Percentiles rank a stretch among this genome's conserved stretches.
Conservation (phyloP, 164 flowering plant genomes). For the Kalanchoe fedtschenkoi region DNA sequence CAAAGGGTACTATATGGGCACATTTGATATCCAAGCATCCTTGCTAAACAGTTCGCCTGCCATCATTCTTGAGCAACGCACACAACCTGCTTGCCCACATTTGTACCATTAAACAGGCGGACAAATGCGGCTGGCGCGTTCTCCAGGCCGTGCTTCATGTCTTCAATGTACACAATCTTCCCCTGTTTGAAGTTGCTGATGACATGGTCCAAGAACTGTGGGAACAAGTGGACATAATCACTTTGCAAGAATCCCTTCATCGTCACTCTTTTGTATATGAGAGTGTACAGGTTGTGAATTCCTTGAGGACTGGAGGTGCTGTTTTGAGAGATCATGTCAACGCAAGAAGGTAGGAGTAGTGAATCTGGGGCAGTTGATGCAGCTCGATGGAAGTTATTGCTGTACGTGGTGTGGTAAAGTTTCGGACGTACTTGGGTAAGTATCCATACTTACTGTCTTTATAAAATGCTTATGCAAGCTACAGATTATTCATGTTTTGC, state of each 20-base stretch:
- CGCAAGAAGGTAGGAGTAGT: no score
- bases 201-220: constrained; percentile 35
- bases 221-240: constrained; percentile 40
- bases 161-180: constrained; percentile 53
- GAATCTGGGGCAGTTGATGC: no score
- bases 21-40: no score
- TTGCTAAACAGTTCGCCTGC: no score
- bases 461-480: no score
- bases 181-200: constrained; percentile 29
- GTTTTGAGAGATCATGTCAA: constrained; percentile 48
- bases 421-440: no score
- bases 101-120: constrained; percentile 45
- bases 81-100: constrained; percentile 62
- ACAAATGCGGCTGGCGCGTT: constrained; percentile 47
- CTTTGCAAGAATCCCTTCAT: constrained; percentile 50
- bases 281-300: constrained; percentile 24
- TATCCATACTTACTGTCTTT: no score
- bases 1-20: no score
- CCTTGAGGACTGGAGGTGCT: constrained; percentile 23
- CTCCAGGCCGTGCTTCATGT: constrained; percentile 47
- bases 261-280: constrained; percentile 27
- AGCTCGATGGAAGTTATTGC: no score
- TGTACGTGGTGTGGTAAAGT: no score
- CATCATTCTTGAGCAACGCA: constrained; percentile 35
- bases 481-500: no score